Evolutionary conservation across 2,329 filamentous ascomycete genomes (phyloP).

Genomic region (Saccharata proteae): DNA sequence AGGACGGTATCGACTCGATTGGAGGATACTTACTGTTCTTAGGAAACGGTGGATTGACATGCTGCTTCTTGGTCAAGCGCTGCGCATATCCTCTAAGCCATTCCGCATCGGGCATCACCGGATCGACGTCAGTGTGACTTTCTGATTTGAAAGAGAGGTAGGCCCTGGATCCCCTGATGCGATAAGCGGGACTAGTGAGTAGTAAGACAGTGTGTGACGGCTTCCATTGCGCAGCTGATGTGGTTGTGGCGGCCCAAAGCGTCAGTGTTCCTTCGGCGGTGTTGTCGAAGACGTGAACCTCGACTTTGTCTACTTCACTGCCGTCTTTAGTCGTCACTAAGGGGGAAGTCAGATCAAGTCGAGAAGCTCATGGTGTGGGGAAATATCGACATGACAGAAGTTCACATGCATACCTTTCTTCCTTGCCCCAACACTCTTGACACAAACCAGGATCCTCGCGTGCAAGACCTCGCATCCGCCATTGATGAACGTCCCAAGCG

Average conservation of each 20-base stretch:
- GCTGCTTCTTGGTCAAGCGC: constrained; percentile 36
- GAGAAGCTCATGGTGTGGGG: not conserved
- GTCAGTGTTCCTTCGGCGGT: constrained; percentile 42
- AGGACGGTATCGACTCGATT: too few species aligned
- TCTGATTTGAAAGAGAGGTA: too few species aligned
- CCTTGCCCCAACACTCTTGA: constrained; percentile 43
- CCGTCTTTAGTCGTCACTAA: constrained; percentile 38
- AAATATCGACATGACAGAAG: not conserved
- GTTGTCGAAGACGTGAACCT: constrained; percentile 46
- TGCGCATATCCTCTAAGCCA: constrained; percentile 42
- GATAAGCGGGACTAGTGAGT: constrained; percentile 34
- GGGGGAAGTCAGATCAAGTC: not conserved
- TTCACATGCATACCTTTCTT: constrained; percentile 37
- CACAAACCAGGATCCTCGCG: constrained; percentile 43
- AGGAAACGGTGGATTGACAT: constrained; percentile 36
- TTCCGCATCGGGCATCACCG: constrained; percentile 38
- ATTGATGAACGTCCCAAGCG: constrained; percentile 41
- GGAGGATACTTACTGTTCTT: too few species aligned
- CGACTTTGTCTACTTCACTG: constrained; percentile 33
- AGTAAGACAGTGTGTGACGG: constrained; percentile 40
- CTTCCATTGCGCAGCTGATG: constrained; percentile 32
- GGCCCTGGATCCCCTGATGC: too few species aligned
- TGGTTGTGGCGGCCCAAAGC: constrained; percentile 41
- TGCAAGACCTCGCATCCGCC: constrained; percentile 42
- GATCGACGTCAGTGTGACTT: constrained; percentile 46